A percentile compares a stretch with the other conserved stretches of the same genome.
Evolutionary conservation across 768 basidiomycete species (phyloP).

Genomic region (Amanita rimosa): DNA sequence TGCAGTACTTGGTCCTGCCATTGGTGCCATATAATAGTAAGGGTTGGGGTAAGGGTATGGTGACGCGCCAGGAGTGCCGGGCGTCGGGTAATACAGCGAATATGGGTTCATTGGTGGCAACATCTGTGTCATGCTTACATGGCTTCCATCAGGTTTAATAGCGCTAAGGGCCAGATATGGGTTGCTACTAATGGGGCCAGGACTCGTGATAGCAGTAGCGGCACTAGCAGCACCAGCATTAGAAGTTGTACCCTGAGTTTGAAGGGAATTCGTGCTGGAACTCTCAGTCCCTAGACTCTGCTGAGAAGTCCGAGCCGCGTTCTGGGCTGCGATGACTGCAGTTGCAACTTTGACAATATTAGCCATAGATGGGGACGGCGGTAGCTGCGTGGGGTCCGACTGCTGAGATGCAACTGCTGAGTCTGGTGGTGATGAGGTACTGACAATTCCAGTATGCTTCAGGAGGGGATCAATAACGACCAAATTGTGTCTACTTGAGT

Average conservation of each 20-base stretch:
- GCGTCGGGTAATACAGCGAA: constrained; percentile 27
- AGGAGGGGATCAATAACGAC: constrained; percentile 1
- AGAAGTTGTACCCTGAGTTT: not conserved
- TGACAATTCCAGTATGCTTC: not conserved
- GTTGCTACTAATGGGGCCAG: constrained; percentile 18
- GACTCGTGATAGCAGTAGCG: constrained; percentile 7
- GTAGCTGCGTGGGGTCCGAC: not conserved
- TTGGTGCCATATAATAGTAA: constrained; percentile 32
- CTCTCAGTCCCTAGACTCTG: not conserved
- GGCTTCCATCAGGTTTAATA: constrained; percentile 3
- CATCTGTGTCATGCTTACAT: constrained; percentile 14
- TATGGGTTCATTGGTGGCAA: constrained; percentile 26
- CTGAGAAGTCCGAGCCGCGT: constrained; percentile 10
- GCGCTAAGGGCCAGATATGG: constrained; percentile 23
- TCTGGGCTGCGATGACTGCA: constrained; percentile 23
- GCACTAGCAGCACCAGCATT: not conserved
- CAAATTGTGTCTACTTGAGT: not conserved
- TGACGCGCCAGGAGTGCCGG: constrained; percentile 26
- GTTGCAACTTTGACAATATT: constrained; percentile 26
- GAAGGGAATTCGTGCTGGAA: constrained; percentile 5
- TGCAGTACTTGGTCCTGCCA: constrained; percentile 24
- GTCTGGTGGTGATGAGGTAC: not conserved
- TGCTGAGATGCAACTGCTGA: not conserved
- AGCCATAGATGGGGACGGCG: constrained; percentile 18
- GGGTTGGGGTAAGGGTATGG: constrained; percentile 28